Evolutionary conservation across 257 asterid species (phyloP), one percentile per base, ranked within the genome.

Genomic region (Jacaranda copaia): DNA sequence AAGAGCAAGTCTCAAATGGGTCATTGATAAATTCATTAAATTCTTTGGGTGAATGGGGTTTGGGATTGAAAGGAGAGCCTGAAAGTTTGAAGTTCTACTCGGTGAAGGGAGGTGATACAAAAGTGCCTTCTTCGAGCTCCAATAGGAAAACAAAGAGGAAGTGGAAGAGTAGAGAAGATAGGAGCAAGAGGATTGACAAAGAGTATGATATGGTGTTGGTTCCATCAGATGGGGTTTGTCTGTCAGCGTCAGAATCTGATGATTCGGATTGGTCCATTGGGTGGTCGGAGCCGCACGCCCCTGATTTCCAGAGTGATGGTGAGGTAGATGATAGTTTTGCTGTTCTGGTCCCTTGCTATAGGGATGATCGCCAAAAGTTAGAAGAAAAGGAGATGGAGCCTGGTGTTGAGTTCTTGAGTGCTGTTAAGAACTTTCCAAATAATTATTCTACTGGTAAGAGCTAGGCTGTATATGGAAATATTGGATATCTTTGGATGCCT

Each of bases 251-350:
- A 0, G 98, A 92, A 81, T 90, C 98, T 7, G 96, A 91, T 73
- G 98, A 94, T 67, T 92, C 98, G 0, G 98, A 94, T 77, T 92
- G 98, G 98, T 92, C 98, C 5, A 81, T 94, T 4, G 98, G 98
- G 91, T 94, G 98, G 98, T 84, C 89, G 80, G 98, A 94, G 80
- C 96, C 98, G 0, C 98, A 90, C 63, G 90, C 94, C 78, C 91
- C 97, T 48, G 87, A 72, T 87, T 92, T 94, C 90, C 92, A 82
- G 85, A 83, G 86, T 56, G 94, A 90, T 69, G 97, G 87, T 46
- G 96, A 91, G 83, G 88, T 52, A 2, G 97, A 91, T 70, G 84
- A 85, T 67, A 92, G 97, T 80, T 94, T 90, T 87, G 98, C 98
- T 73, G 98, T 92, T 61, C 62, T 94, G 85, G 98, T 94, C 83